phyloP scores from a whole-genome alignment of 108 stramenopile genomes.

The Cyclostephanos tholiformis region DNA sequence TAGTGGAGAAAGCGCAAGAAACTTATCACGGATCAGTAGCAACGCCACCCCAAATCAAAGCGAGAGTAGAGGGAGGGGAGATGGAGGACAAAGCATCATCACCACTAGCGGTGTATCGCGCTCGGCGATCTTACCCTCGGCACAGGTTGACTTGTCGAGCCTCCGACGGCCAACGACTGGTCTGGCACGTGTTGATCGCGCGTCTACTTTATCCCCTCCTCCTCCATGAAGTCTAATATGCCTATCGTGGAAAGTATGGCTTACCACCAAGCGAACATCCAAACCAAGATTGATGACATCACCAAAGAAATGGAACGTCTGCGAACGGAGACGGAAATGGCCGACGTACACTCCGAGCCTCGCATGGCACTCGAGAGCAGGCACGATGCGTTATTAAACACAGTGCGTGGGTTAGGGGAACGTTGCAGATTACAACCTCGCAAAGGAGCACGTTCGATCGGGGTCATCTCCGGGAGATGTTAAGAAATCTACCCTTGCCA shows the following conservation, averaged over 20 bases:
- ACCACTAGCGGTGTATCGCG: conserved; percentile 1
- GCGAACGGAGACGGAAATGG: conserved; percentile 25
- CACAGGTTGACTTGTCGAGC: conserved; percentile 9
- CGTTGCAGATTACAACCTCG: conserved; percentile 27
- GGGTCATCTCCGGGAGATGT: conserved; percentile 23
- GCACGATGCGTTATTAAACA: conserved; percentile 7
- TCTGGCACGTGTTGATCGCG: conserved; percentile 20
- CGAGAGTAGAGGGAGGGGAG: not conserved
- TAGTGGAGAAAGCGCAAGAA: not conserved
- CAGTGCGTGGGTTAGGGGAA: conserved; percentile 21
- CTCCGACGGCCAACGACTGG: conserved; percentile 31
- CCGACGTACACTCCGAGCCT: conserved; percentile 15
- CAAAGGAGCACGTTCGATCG: conserved; percentile 16
- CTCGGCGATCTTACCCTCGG: conserved; percentile 2
- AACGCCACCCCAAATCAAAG: not conserved
- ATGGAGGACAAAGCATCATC: not conserved
- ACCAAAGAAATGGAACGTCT: conserved; percentile 22
- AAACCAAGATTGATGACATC: conserved; percentile 25
- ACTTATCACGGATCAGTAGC: not conserved
- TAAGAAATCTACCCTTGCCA: conserved; percentile 8
- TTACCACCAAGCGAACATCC: conserved; percentile 23
- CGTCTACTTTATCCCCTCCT: not conserved
- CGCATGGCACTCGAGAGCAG: conserved; percentile 17
- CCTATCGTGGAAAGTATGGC: conserved; percentile 26
- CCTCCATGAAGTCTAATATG: not conserved